Conservation (phyloP, 352 stramenopile genomes). For the Pythium biforme region DNA sequence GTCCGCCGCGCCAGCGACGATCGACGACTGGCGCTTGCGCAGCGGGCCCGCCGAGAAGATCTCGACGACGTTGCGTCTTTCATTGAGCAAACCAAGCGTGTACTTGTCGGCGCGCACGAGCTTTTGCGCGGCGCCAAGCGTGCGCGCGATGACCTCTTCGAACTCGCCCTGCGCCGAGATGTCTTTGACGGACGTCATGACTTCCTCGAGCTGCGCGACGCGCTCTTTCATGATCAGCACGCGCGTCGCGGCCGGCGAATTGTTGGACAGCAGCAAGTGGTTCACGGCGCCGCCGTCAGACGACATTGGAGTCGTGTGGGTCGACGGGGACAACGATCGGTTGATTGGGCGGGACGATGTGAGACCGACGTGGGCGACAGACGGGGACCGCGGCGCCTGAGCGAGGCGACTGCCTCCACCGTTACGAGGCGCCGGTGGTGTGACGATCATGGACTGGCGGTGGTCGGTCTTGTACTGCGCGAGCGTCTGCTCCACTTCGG, state of each 20-base stretch:
- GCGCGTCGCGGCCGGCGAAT: constrained; percentile 4
- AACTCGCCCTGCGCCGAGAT: constrained; percentile 62
- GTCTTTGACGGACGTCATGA: constrained; percentile 55
- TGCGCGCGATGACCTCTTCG: constrained; percentile 52
- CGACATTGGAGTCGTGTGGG: no score
- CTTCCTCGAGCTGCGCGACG: constrained; percentile 54
- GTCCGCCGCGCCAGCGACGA: not conserved
- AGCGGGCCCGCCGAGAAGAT: constrained; percentile 40
- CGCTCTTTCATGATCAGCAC: constrained; percentile 44
- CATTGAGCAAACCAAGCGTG: constrained; percentile 58
- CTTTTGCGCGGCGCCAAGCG: constrained; percentile 45
- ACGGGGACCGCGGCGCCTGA: not conserved
- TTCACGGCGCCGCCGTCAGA: not conserved
- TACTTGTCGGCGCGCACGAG: constrained; percentile 64
- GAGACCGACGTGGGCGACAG: not conserved
- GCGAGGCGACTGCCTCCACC: not conserved
- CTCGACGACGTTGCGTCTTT: constrained; percentile 56
- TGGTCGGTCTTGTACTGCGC: constrained; percentile 48
- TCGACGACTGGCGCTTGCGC: constrained; percentile 4
- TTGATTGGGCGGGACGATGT: no score
- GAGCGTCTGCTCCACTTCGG: constrained; percentile 46
- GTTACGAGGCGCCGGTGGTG: not conserved
- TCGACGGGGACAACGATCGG: not conserved
- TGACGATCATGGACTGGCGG: constrained; percentile 34
- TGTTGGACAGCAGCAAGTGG: constrained; percentile 15